phyloP scores from a whole-genome alignment of 805 yeast species.

The Saccharomyces jurei region DNA sequence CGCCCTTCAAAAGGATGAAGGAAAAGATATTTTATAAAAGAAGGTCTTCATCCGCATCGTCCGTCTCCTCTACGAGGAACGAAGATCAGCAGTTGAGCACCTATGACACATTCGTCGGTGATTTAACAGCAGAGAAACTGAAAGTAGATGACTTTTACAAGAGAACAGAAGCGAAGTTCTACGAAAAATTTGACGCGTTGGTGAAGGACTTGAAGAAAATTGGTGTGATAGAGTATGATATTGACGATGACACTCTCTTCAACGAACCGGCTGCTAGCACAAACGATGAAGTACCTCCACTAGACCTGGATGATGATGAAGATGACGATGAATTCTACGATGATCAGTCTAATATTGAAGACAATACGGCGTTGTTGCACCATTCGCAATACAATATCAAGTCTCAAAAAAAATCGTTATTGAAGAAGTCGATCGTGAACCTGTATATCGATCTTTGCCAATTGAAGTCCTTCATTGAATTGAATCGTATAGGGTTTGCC shows the following conservation, averaged over 20 bases:
- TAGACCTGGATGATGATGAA: slow-evolving; percentile 3
- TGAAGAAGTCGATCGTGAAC: slow-evolving; percentile 53
- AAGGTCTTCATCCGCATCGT: background rate
- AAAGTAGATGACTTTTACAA: slow-evolving; percentile 45
- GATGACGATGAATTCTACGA: slow-evolving; percentile 33
- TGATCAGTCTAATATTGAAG: slow-evolving; percentile 28
- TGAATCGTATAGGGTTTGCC: slow-evolving; percentile 75
- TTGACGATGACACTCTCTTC: background rate
- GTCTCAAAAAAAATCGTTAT: slow-evolving; percentile 45
- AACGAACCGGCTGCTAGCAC: background rate
- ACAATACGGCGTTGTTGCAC: slow-evolving; percentile 40
- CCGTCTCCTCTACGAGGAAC: slow-evolving; percentile 9
- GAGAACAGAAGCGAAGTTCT: slow-evolving; percentile 37
- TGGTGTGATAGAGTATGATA: slow-evolving; percentile 4
- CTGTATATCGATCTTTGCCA: slow-evolving; percentile 68
- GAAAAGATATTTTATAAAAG: slow-evolving; percentile 8
- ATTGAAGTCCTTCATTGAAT: slow-evolving; percentile 67
- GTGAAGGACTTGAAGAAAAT: slow-evolving; percentile 38
- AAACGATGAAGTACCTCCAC: slow-evolving; percentile 1
- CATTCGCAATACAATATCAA: slow-evolving; percentile 41
- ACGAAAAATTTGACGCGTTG: slow-evolving; percentile 36
- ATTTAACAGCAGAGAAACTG: slow-evolving; percentile 37
- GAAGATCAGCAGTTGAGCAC: slow-evolving; percentile 27
- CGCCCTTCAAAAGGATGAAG: slow-evolving; percentile 6
- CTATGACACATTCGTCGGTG: slow-evolving; percentile 36